Conservation (phyloP, 441 rosid species). For the Hypseocharis bilobata region DNA sequence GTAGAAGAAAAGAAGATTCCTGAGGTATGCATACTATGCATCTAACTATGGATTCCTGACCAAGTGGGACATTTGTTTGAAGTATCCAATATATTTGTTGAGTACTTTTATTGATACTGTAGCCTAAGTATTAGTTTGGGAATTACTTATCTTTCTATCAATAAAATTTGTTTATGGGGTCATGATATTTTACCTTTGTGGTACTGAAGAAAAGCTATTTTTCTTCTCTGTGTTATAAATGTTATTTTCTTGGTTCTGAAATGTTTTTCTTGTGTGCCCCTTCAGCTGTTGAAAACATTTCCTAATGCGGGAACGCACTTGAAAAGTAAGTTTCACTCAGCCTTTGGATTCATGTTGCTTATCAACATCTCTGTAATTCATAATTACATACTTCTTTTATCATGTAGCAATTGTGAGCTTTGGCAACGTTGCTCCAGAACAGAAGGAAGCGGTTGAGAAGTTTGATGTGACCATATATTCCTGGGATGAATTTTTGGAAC, state of each 20-base stretch:
- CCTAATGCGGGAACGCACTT: constrained; percentile 49
- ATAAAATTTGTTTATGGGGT: too few relatives aligned
- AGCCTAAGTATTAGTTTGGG: too few relatives aligned
- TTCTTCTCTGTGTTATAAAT: constrained; percentile 1
- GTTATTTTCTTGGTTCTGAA: constrained; percentile 7
- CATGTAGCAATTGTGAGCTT: constrained; percentile 85
- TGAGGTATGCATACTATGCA: constrained; percentile 42
- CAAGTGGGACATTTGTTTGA: not conserved
- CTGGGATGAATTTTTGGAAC: constrained; percentile 75
- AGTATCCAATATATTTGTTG: not conserved
- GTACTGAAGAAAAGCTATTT: too few relatives aligned
- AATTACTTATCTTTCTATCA: too few relatives aligned
- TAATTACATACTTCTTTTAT: constrained; percentile 14
- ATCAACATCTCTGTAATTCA: not conserved
- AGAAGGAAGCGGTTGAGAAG: constrained; percentile 56
- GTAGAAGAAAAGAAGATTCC: constrained; percentile 77
- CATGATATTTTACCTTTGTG: too few relatives aligned
- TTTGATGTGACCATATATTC: constrained; percentile 48
- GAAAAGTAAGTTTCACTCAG: constrained; percentile 51
- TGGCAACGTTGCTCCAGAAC: constrained; percentile 58
- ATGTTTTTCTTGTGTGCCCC: constrained; percentile 12
- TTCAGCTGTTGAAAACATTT: constrained; percentile 74
- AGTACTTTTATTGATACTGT: too few relatives aligned
- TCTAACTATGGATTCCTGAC: not conserved
- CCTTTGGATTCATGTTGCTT: constrained; percentile 10